These are phyloP conservation scores for Monosporascus ibericus DNA, from an alignment of 2,329 filamentous ascomycete genomes.

Conservation along the genomic window DNA sequence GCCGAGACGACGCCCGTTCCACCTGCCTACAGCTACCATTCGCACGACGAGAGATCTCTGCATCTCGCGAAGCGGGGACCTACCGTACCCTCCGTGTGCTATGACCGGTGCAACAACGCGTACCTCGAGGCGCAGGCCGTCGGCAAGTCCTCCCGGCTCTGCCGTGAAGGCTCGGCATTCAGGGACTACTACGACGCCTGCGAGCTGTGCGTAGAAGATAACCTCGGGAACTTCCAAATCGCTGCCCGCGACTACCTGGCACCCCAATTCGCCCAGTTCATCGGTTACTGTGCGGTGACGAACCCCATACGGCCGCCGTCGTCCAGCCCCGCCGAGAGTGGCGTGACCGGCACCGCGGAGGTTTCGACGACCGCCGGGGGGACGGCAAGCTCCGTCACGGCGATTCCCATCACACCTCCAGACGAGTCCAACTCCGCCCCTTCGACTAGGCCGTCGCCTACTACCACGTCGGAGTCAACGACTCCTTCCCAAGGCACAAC, in stretches of 20 bases:
- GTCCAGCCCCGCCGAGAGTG: conserved; percentile 3
- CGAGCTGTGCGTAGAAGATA: conserved; percentile 31
- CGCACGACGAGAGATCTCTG: conserved; percentile 2
- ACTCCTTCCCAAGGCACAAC: neutral
- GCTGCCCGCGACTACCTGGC: conserved; percentile 28
- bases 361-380: conserved; percentile 12
- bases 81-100: conserved; percentile 44
- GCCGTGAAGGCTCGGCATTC: conserved; percentile 37
- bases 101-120: conserved; percentile 43
- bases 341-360: conserved; percentile 7
- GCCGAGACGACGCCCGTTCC: neutral
- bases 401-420: conserved; percentile 6
- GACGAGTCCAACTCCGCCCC: conserved; percentile 6
- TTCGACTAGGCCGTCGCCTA: conserved; percentile 3
- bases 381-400: conserved; percentile 9
- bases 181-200: conserved; percentile 30
- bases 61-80: conserved; percentile 34
- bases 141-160: conserved; percentile 45
- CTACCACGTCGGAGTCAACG: conserved; percentile 4
- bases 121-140: conserved; percentile 36
- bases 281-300: conserved; percentile 35
- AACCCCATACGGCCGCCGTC: neutral
- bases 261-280: conserved; percentile 36
- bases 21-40: neutral
- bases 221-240: conserved; percentile 20